A percentile compares a stretch with the other conserved stretches of the same genome.
Evolutionary conservation across 2,329 filamentous ascomycete genomes (phyloP).

Genomic region (Xylaria sp.): DNA sequence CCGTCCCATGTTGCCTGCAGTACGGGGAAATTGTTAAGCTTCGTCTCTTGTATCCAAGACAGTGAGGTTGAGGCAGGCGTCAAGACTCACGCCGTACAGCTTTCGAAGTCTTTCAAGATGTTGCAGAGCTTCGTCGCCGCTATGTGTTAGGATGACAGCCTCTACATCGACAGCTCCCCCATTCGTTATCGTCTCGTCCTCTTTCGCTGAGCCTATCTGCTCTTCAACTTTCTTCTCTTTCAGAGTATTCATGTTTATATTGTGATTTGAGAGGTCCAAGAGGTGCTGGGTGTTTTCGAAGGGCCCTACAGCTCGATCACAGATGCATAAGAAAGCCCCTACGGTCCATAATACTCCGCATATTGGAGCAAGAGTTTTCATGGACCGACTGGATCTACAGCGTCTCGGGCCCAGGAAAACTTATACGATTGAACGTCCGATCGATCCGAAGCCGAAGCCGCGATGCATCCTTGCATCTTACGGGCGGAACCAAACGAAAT

Average conservation of each 20-base stretch:
- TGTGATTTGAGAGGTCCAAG: background rate
- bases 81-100: conserved; percentile 23
- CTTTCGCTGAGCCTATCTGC: background rate
- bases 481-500: background rate
- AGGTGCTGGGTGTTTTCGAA: background rate
- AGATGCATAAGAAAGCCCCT: background rate
- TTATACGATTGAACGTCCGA: conserved; percentile 6
- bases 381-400: background rate
- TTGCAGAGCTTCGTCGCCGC: conserved; percentile 14
- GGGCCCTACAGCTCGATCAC: background rate
- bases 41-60: background rate
- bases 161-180: conserved; percentile 1
- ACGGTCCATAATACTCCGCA: background rate
- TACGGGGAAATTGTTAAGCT: background rate
- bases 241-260: background rate
- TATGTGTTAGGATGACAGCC: background rate
- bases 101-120: conserved; percentile 25
- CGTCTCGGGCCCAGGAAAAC: background rate
- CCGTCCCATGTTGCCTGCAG: conserved; percentile 42
- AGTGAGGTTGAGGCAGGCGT: background rate
- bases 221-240: conserved; percentile 5
- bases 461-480: background rate
- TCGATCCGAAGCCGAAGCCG: background rate
- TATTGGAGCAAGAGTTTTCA: background rate
- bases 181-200: background rate